Conservation (phyloP, 1,284 basidiomycete species). For the Neolentinus lepideus region DNA sequence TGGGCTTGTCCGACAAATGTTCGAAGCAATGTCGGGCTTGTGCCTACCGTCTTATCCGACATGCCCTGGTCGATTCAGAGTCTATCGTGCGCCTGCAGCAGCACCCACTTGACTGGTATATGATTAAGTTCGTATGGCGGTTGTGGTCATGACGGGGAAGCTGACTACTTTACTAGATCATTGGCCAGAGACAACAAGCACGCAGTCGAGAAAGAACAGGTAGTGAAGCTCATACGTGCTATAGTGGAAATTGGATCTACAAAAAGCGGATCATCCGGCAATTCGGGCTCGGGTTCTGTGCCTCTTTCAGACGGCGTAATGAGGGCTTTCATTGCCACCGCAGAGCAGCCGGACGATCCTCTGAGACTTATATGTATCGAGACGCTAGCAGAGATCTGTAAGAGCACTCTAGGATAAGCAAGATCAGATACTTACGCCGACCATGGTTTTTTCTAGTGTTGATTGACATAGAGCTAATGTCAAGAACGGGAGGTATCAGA, state of each 20-base stretch:
- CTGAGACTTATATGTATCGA: conserved; percentile 82
- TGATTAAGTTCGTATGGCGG: conserved; percentile 59
- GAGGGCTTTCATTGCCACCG: conserved; percentile 86
- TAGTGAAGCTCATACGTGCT: conserved; percentile 86
- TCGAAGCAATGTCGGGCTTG: conserved; percentile 76
- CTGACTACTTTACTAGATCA: conserved; percentile 41
- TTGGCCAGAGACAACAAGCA: conserved; percentile 81
- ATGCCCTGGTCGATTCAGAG: conserved; percentile 66
- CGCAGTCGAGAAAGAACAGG: conserved; percentile 88
- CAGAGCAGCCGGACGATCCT: conserved; percentile 89
- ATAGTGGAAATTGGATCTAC: conserved; percentile 71
- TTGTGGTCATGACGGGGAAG: not conserved
- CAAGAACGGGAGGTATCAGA: conserved; percentile 80
- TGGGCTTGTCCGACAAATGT: conserved; percentile 70
- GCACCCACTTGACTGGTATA: conserved; percentile 80
- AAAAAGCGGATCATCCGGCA: conserved; percentile 33
- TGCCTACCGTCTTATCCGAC: conserved; percentile 83
- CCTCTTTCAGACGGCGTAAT: conserved; percentile 75
- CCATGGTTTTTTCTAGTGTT: conserved; percentile 43
- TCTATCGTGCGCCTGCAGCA: conserved; percentile 52
- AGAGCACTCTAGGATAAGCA: conserved; percentile 17
- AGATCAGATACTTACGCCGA: conserved; percentile 6
- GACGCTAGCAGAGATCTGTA: conserved; percentile 88
- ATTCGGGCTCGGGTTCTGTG: conserved; percentile 37
- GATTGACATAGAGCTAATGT: conserved; percentile 82